Base-by-base conservation (phyloP, 106 monocot species). In the Alisma plantagoaquatica region DNA sequence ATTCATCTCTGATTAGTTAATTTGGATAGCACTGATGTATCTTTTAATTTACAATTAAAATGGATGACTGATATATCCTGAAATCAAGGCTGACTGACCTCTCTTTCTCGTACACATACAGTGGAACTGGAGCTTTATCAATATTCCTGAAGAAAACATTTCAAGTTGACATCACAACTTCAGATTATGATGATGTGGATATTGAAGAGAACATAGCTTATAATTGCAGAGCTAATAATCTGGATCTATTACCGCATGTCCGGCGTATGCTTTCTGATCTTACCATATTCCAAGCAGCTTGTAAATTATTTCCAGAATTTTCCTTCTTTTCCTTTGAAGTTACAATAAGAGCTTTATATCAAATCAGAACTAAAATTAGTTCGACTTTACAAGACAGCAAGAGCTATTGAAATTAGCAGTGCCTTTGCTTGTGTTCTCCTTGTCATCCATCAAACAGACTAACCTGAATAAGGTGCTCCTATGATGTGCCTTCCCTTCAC, bases 81-180 rank as follows among this genome's bases (percentile, higher is more conserved):
- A 55, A 15, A 32, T 27, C 10, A 44, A n/a, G n/a, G n/a, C n/a
- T n/a, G n/a, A n/a, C 4, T 7, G 11, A 43, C 43, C 22, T 46
- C 4, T 16, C 10, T 5, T n/a, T n/a, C n/a, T n/a, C n/a, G n/a
- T n/a, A 56, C 27, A 23, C 14, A 31, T 24, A 25, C 20, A 94
- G 94, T 62, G 94, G 94, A 43, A 94, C 94, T 25, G 94, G 94
- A 68, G 94, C 84, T 62, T 60, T 94, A 46, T 79, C 88, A 11
- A 94, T 94, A 42, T 94, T 88, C 60, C 52, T 94, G 60, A 44
- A 49, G 46, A 84, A 43, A 66, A 68, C 70, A 24, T 78, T 94
- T 65, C 74, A 60, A 29, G 67, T 94, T 46, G 83, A 88, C 67
- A 94, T 94, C 68, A 94, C 88, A 14, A 94, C 94, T 15, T 84